Percentiles rank a stretch among this genome's conserved stretches.
These are phyloP conservation scores for Nicotiana obtusifolia DNA, from an alignment of 257 asterid genomes.

Conservation along the genomic window DNA sequence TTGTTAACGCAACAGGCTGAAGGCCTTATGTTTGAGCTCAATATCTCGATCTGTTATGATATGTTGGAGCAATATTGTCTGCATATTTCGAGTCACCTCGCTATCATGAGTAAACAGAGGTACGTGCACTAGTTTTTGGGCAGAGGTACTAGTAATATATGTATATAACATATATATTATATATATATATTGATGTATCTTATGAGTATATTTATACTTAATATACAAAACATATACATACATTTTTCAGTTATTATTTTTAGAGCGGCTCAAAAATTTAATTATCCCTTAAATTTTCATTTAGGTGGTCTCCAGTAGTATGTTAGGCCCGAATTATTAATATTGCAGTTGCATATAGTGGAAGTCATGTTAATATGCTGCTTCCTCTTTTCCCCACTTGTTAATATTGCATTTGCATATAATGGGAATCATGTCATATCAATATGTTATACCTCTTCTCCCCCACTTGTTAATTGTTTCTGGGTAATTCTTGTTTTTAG, in stretches of 20 bases:
- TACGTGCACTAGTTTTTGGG: not conserved
- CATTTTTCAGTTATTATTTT: too few species aligned
- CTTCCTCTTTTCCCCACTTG: not conserved
- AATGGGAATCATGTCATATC: not conserved
- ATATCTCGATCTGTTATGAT: conserved; percentile 52
- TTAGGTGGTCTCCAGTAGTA: not conserved
- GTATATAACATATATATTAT: too few species aligned
- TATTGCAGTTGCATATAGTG: not conserved
- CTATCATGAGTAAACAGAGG: conserved; percentile 59
- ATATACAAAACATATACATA: too few species aligned
- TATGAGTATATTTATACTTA: too few species aligned
- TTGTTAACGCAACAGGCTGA: conserved; percentile 36
- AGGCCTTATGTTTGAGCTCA: conserved; percentile 58
- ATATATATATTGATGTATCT: too few species aligned
- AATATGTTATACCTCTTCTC: not conserved
- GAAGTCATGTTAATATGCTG: not conserved
- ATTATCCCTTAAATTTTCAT: not conserved
- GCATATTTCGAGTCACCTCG: conserved; percentile 37
- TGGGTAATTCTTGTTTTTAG: conserved; percentile 20
- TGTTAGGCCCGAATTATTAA: not conserved
- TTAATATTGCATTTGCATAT: not conserved
- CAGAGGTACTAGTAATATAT: too few species aligned
- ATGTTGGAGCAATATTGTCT: conserved; percentile 47
- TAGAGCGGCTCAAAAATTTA: too few species aligned
- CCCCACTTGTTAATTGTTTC: not conserved